Base-by-base conservation (phyloP, 371 early-diverging fungal genomes). In the Apophysomyces trapeziformis region DNA sequence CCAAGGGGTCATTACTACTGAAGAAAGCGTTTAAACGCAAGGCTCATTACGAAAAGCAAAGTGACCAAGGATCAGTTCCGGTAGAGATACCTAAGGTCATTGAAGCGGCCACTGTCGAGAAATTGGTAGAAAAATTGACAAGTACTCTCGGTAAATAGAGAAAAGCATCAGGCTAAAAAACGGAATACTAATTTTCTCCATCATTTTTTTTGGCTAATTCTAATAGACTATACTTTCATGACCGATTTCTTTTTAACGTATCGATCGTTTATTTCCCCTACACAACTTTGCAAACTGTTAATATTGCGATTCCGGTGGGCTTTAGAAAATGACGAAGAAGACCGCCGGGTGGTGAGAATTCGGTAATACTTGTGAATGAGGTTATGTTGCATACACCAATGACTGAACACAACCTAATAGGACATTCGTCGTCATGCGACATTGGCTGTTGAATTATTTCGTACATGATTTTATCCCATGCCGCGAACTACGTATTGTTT, bases 221-320 rank as follows among this genome's bases (percentile, higher is more conserved):
- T 44, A n/a, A 9, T 69, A 85, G 91, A 90, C 61, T 90, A 90
- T 67, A 82, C 84, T 1, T 85, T 89, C 57, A 77, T 90, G 78
- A 86, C 88, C 38, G 91, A 90, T 60, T 90, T 90, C 62, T 90
- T 89, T 67, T 71, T 90, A 44, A 88, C 87, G 14, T 90, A 85
- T 59, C 88, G 91, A 18, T 75, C 83, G 7, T 90, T 90, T 41
- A 82, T 89, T 57, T 75, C 87, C 0, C 86, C 89, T 6, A 47
- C 83, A 14, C 81, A 85, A 26, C 67, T 90, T 16, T 81, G 86
- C 60, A 80, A 82, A 58, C 68, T 89, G 4, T 65, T 90, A 32
- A 79, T 89, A 38, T 72, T 85, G n/a, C 78, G 91, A 3, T 88
- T 88, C 58, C 78, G 74, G 12, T 89, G 88, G 88, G 85, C 87